Conservation (phyloP, 176 grass and related monocot species). For the Elymus sibiricus region DNA sequence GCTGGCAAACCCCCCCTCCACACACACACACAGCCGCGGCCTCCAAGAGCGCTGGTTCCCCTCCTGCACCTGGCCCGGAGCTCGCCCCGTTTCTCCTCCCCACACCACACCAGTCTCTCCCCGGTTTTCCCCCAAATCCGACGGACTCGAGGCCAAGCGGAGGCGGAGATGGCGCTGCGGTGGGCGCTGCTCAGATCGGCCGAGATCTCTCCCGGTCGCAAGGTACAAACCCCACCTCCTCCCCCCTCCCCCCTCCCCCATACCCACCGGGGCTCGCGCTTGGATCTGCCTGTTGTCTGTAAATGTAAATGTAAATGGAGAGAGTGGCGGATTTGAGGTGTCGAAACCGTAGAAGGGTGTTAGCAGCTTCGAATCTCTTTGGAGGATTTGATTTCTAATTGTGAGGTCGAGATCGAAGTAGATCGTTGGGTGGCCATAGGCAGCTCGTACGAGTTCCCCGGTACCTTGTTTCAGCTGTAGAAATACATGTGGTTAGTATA, state of each 20-base stretch:
- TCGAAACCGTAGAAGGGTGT: not conserved
- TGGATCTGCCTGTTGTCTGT: not conserved
- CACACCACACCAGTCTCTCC: not conserved
- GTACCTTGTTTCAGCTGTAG: not conserved
- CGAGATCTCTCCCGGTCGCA: conserved; percentile 46
- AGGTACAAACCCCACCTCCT: conserved; percentile 11
- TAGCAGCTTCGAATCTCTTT: not conserved
- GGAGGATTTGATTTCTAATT: not conserved
- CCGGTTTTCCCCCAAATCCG: conserved; percentile 26
- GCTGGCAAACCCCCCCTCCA: not conserved
- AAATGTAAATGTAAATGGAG: not conserved
- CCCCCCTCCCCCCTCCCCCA: not conserved
- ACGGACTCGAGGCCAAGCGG: conserved; percentile 3
- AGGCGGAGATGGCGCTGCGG: conserved; percentile 54
- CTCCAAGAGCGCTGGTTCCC: conserved; percentile 12
- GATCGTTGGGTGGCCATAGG: not conserved
- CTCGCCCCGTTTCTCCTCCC: conserved; percentile 6
- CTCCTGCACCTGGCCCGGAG: conserved; percentile 30
- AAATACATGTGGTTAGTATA: not conserved
- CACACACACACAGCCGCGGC: not conserved
- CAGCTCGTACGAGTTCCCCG: not conserved
- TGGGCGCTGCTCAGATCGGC: conserved; percentile 47
- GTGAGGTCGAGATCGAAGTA: not conserved
- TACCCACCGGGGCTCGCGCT: not conserved
- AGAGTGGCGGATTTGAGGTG: not conserved